Evolutionary conservation across 768 basidiomycete species (phyloP).

Genomic region (Chalciporus sphaerocephalus): DNA sequence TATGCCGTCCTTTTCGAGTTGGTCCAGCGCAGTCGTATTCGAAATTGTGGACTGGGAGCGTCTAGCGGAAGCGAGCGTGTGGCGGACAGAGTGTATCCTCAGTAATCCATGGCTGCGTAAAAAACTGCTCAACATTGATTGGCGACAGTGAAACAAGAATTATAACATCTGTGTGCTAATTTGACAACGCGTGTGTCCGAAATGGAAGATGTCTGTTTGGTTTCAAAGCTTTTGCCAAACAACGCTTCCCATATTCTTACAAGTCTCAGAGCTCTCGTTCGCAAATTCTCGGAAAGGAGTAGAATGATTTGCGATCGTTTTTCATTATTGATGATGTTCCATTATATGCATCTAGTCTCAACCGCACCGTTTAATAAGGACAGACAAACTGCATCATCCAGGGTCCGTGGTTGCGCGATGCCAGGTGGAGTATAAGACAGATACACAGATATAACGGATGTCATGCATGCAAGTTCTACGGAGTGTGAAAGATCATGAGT

Average conservation of each 20-base stretch:
- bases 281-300: no score
- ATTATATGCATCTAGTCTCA: no score
- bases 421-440: not conserved
- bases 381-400: no score
- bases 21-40: slow-evolving; percentile 12
- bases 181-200: not conserved
- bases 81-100: slow-evolving; percentile 8
- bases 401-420: no score
- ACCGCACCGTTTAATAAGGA: no score
- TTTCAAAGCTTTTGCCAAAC: slow-evolving; percentile 19
- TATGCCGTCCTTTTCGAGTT: slow-evolving; percentile 41
- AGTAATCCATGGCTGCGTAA: slow-evolving; percentile 13
- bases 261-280: no score
- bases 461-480: not conserved
- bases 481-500: slow-evolving; percentile 41
- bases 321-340: no score
- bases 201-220: slow-evolving; percentile 7
- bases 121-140: slow-evolving; percentile 11
- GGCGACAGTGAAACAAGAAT: not conserved
- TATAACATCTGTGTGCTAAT: not conserved
- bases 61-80: slow-evolving; percentile 6
- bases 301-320: no score
- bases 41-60: slow-evolving; percentile 13
- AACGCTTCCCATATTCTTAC: not conserved
- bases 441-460: not conserved